phyloP scores from a whole-genome alignment of 1,284 basidiomycete genomes.

The Exobasidium cylindrosporum region DNA sequence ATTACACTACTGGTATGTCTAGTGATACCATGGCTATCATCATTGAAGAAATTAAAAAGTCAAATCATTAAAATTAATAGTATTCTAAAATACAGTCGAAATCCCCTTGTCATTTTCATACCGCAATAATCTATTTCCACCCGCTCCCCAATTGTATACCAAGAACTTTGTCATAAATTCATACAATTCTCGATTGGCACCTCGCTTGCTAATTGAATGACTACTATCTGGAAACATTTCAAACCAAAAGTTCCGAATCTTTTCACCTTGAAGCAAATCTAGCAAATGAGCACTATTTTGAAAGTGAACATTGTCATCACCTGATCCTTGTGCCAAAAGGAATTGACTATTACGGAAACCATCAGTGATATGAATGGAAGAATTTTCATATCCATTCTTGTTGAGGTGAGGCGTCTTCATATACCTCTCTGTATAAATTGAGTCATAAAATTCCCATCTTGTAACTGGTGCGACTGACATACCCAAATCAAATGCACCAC shows the following conservation, averaged over 20 bases:
- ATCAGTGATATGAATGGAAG: slow-evolving; percentile 78
- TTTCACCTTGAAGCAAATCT: slow-evolving; percentile 79
- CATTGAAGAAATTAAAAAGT: slow-evolving; percentile 4
- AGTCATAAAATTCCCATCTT: slow-evolving; percentile 51
- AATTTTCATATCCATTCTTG: slow-evolving; percentile 74
- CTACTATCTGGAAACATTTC: slow-evolving; percentile 92
- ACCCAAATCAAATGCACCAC: slow-evolving; percentile 78
- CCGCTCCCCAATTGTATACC: slow-evolving; percentile 84
- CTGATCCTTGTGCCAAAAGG: slow-evolving; percentile 75
- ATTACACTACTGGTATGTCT: not conserved
- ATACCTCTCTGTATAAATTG: slow-evolving; percentile 92
- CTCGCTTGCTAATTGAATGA: slow-evolving; percentile 71
- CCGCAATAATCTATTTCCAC: slow-evolving; percentile 44
- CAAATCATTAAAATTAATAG: not conserved
- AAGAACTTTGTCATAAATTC: slow-evolving; percentile 83
- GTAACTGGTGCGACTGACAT: slow-evolving; percentile 72
- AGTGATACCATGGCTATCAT: not conserved
- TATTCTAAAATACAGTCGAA: not conserved
- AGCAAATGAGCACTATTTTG: slow-evolving; percentile 83
- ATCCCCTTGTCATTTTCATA: not conserved
- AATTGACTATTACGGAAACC: slow-evolving; percentile 77
- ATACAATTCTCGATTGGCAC: slow-evolving; percentile 77
- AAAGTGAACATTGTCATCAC: slow-evolving; percentile 64
- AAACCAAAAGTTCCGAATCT: slow-evolving; percentile 78
- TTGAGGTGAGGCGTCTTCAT: slow-evolving; percentile 81